phyloP scores from a whole-genome alignment of 768 basidiomycete genomes.

The Leccinum aurantiacum region DNA sequence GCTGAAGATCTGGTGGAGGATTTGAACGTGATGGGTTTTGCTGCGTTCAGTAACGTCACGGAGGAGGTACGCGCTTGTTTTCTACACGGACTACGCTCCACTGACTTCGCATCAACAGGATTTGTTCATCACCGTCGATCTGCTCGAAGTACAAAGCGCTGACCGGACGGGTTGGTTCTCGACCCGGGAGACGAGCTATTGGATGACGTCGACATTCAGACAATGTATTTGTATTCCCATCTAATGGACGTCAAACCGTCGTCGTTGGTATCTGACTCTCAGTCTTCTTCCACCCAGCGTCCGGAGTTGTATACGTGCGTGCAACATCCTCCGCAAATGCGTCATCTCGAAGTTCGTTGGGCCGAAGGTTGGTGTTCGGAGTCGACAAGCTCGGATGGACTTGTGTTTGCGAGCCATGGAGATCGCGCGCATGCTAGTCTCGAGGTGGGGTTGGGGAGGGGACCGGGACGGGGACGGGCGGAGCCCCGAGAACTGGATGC shows the following conservation, averaged over 20 bases:
- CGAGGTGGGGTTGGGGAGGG: conserved; percentile 31
- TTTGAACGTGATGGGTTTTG: conserved; percentile 71
- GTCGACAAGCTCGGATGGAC: conserved; percentile 73
- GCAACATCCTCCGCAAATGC: conserved; percentile 71
- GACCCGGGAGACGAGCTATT: conserved; percentile 50
- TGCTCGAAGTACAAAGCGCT: conserved; percentile 77
- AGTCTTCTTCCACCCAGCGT: conserved; percentile 19
- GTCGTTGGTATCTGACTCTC: conserved; percentile 64
- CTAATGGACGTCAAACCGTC: conserved; percentile 74
- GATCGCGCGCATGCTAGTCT: conserved; percentile 60
- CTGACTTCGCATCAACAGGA: conserved; percentile 47
- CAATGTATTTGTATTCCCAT: conserved; percentile 58
- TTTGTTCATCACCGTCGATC: conserved; percentile 71
- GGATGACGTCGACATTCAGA: conserved; percentile 77
- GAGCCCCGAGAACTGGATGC: conserved; percentile 77
- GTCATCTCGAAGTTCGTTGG: conserved; percentile 66
- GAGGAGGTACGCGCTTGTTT: conserved; percentile 56
- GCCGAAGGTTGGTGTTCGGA: conserved; percentile 59
- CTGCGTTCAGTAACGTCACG: conserved; percentile 73
- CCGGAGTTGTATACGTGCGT: too few relatives aligned
- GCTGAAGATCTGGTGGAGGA: conserved; percentile 76
- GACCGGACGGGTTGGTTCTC: conserved; percentile 81
- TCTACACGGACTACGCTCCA: conserved; percentile 1
- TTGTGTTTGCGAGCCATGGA: conserved; percentile 70
- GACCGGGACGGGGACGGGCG: background rate